Evolutionary conservation across 345 rosid genomes (phyloP).

Genomic region (Salix viminalis): DNA sequence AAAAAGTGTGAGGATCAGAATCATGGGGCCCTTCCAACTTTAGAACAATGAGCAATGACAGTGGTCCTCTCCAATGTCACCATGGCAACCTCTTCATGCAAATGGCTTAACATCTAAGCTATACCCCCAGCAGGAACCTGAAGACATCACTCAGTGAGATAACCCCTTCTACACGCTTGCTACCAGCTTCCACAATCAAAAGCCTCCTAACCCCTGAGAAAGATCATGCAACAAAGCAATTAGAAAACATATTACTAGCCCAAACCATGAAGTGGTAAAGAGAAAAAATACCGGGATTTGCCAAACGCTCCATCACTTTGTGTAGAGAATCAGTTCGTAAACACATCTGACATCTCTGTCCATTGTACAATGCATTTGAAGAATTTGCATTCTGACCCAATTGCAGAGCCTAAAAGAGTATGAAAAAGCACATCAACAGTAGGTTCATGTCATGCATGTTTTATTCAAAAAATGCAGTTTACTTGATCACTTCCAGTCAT

Average conservation of each 20-base stretch:
- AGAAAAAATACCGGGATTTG: slow-evolving; percentile 51
- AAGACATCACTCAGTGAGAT: slow-evolving; percentile 69
- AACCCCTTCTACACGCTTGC: slow-evolving; percentile 84
- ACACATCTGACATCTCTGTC: slow-evolving; percentile 86
- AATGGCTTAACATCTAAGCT: background rate
- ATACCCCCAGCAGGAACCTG: slow-evolving; percentile 52
- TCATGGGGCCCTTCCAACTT: slow-evolving; percentile 18
- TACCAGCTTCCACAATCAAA: slow-evolving; percentile 76
- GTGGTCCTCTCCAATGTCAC: slow-evolving; percentile 16
- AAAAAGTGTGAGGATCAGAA: slow-evolving; percentile 13
- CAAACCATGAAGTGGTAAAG: background rate
- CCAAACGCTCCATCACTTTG: slow-evolving; percentile 81
- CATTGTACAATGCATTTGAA: slow-evolving; percentile 41
- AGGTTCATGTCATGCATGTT: background rate
- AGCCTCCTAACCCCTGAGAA: slow-evolving; percentile 65
- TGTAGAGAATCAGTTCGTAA: slow-evolving; percentile 66
- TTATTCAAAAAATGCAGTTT: background rate
- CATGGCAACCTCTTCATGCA: slow-evolving; percentile 3
- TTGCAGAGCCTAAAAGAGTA: slow-evolving; percentile 55
- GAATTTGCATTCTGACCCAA: slow-evolving; percentile 68
- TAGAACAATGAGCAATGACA: slow-evolving; percentile 15
- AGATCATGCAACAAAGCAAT: slow-evolving; percentile 5
- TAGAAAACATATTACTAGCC: background rate
- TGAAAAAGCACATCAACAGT: background rate
- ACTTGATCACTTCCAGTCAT: background rate